These are phyloP conservation scores for Apiosordaria backusii DNA, from an alignment of 495 filamentous ascomycete species.

Conservation along the genomic window DNA sequence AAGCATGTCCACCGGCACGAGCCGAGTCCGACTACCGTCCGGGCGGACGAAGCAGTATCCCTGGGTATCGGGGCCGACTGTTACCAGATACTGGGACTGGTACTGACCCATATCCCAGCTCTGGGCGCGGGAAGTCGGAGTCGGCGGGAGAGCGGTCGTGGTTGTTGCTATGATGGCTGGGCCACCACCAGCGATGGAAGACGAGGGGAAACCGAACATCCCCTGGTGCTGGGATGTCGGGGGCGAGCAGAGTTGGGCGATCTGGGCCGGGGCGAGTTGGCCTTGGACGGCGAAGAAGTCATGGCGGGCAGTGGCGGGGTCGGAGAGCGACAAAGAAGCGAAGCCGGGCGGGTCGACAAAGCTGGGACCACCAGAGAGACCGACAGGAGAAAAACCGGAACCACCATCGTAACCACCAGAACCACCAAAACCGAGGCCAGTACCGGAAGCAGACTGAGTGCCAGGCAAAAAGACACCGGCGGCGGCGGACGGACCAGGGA, in stretches of 20 bases:
- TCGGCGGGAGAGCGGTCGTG: not conserved
- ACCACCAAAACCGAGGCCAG: not conserved
- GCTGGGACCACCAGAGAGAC: not conserved
- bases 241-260: not conserved
- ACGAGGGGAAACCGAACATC: not conserved
- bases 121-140: not conserved
- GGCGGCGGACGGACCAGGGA: not conserved
- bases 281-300: not conserved
- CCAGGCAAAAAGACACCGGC: not conserved
- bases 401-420: not conserved
- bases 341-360: not conserved
- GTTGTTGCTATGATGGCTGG: not conserved
- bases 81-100: not conserved
- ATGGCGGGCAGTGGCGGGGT: no score
- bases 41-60: slow-evolving; percentile 56
- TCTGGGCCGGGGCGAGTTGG: not conserved
- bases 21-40: slow-evolving; percentile 55
- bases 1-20: slow-evolving; percentile 65
- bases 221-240: not conserved
- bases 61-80: slow-evolving; percentile 9
- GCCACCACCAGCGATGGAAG: not conserved
- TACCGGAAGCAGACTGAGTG: not conserved
- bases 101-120: not conserved
- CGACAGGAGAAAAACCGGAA: not conserved
- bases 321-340: not conserved